These are phyloP conservation scores for Chimonanthus salicifolius DNA, from an alignment of 164 flowering plant genomes.

Conservation along the genomic window DNA sequence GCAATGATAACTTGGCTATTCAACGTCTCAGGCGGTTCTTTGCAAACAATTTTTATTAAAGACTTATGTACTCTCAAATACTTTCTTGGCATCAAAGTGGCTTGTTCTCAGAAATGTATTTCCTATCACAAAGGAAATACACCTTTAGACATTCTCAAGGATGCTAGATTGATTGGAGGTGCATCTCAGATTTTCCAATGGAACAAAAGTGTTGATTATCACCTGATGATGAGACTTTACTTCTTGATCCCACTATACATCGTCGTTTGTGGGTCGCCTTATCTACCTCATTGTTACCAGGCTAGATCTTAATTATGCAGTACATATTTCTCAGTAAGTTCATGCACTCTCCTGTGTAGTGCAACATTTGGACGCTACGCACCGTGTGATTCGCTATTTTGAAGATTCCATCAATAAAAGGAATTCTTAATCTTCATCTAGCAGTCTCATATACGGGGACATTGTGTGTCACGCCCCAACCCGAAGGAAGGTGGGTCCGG, in stretches of 20 bases:
- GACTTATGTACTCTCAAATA: neutral
- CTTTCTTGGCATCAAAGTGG: neutral
- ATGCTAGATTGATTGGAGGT: neutral
- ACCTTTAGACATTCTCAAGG: neutral
- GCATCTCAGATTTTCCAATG: neutral
- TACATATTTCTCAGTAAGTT: slow-evolving; percentile 3
- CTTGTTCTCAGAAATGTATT: neutral
- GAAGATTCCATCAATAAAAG: slow-evolving; percentile 1
- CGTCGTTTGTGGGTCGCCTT: neutral
- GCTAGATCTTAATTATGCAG: neutral
- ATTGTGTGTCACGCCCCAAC: too few species aligned
- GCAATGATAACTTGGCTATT: too few species aligned
- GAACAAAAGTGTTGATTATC: neutral
- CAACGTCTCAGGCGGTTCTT: too few species aligned
- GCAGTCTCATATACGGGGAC: too few species aligned
- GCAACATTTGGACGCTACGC: slow-evolving; percentile 8
- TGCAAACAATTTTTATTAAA: too few species aligned
- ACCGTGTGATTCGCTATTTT: slow-evolving; percentile 2
- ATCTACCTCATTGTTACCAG: neutral
- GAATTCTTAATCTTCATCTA: neutral
- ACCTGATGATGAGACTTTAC: neutral
- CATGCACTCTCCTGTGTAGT: neutral
- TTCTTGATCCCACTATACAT: neutral
- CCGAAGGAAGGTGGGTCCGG: too few species aligned
- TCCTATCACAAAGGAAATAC: neutral